A percentile compares a stretch with the other conserved stretches of the same genome.
These are phyloP conservation scores for Podospora bellae-mahoneyi DNA, from an alignment of 495 filamentous ascomycete species.

Conservation along the genomic window DNA sequence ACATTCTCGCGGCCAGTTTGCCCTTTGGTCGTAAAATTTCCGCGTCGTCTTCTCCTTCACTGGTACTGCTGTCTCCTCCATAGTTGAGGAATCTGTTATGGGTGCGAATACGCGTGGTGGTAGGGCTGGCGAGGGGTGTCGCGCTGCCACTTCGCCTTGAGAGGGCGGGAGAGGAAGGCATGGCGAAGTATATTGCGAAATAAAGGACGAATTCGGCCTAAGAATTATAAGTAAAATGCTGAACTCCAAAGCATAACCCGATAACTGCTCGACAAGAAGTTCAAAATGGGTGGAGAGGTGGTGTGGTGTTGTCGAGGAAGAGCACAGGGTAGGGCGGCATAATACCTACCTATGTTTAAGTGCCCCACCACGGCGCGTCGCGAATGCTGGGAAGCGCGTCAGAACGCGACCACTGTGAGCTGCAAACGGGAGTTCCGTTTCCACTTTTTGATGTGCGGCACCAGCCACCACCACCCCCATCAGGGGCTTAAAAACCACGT, in stretches of 20 bases:
- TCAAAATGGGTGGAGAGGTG: conserved; percentile 12
- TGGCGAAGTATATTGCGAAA: conserved; percentile 29
- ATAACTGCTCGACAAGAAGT: conserved; percentile 8
- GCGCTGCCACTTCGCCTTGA: conserved; percentile 22
- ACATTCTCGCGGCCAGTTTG: conserved; percentile 68
- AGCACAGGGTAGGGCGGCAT: background rate
- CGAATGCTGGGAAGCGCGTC: too few relatives aligned
- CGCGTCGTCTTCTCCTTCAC: conserved; percentile 35
- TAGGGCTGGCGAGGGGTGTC: conserved; percentile 15
- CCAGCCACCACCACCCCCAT: too few relatives aligned
- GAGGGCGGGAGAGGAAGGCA: conserved; percentile 42
- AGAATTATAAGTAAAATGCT: conserved; percentile 13
- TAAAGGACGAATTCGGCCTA: conserved; percentile 11
- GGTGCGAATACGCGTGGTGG: conserved; percentile 14
- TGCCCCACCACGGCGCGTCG: too few relatives aligned
- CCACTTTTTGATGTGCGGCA: too few relatives aligned
- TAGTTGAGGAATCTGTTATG: conserved; percentile 6
- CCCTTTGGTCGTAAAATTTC: conserved; percentile 60
- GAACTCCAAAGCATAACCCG: background rate
- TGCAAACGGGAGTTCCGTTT: too few relatives aligned
- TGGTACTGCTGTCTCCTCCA: conserved; percentile 18
- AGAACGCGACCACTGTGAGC: too few relatives aligned
- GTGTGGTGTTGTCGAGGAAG: conserved; percentile 9
- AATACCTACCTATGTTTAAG: too few relatives aligned
- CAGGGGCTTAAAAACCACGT: too few relatives aligned